Conservation (phyloP, 495 filamentous ascomycete genomes). For the Endocarpon pusillum region DNA sequence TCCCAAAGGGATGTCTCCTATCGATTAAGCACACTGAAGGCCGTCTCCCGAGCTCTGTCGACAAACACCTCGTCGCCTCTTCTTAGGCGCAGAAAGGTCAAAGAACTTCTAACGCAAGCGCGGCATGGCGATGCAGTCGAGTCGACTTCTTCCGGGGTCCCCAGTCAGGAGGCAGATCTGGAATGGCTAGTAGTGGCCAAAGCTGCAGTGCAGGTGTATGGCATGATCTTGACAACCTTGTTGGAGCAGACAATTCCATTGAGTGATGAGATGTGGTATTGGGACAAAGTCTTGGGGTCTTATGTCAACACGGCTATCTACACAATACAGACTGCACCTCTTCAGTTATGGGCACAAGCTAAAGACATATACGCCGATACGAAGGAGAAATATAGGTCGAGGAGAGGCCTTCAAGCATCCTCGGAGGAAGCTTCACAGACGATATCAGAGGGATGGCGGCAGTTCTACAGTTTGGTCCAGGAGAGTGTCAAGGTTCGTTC, state of each 20-base stretch:
- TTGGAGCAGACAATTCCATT: constrained; percentile 67
- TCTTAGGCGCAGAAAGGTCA: constrained; percentile 34
- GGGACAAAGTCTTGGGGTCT: constrained; percentile 68
- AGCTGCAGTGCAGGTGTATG: constrained; percentile 70
- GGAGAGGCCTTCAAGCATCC: not conserved
- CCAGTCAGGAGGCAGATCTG: constrained; percentile 52
- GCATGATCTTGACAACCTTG: constrained; percentile 51
- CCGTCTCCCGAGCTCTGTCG: constrained; percentile 50
- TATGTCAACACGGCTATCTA: constrained; percentile 57
- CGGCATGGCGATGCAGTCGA: constrained; percentile 12
- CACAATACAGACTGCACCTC: constrained; percentile 63
- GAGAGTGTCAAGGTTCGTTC: constrained; percentile 49
- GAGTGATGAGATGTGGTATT: constrained; percentile 76
- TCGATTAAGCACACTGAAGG: constrained; percentile 30
- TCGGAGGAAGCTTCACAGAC: constrained; percentile 11
- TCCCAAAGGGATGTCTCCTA: constrained; percentile 7
- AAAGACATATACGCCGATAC: constrained; percentile 45
- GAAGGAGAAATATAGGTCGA: constrained; percentile 21
- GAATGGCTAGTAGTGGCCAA: constrained; percentile 82
- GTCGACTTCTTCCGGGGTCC: no score
- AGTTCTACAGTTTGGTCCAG: constrained; percentile 67
- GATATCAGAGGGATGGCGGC: constrained; percentile 41
- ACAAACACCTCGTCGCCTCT: constrained; percentile 39
- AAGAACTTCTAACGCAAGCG: constrained; percentile 41
- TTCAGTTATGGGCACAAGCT: constrained; percentile 47